These are phyloP conservation scores for Sanguinoderma infundibulare DNA, from an alignment of 1,284 basidiomycete species.

Conservation along the genomic window DNA sequence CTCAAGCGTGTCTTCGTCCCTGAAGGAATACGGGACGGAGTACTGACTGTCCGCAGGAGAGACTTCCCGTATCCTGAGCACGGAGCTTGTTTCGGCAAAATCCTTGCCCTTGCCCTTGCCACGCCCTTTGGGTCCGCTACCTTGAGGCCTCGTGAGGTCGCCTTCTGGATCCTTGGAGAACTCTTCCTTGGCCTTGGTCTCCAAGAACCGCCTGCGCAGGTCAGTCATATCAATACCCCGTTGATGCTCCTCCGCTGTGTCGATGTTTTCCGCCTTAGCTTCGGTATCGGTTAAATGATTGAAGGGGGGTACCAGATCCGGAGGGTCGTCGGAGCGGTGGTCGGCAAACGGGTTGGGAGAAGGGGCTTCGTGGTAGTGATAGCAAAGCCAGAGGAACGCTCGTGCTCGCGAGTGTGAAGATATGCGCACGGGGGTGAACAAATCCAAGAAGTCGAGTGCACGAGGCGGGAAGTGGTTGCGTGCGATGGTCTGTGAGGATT, in stretches of 20 bases:
- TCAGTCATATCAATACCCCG: slow-evolving; percentile 72
- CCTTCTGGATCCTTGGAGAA: slow-evolving; percentile 29
- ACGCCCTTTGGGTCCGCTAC: slow-evolving; percentile 14
- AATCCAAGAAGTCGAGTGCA: slow-evolving; percentile 62
- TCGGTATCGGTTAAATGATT: slow-evolving; percentile 53
- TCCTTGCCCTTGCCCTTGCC: slow-evolving; percentile 23
- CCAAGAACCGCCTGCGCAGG: slow-evolving; percentile 65
- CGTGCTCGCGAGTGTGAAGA: slow-evolving; percentile 66
- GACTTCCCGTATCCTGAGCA: slow-evolving; percentile 19
- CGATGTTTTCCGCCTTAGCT: slow-evolving; percentile 64
- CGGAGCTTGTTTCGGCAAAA: slow-evolving; percentile 14
- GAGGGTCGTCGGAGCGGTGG: slow-evolving; percentile 50
- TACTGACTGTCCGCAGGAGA: slow-evolving; percentile 27
- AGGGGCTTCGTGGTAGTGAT: slow-evolving; percentile 74
- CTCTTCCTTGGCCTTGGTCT: slow-evolving; percentile 48
- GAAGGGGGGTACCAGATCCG: slow-evolving; percentile 61
- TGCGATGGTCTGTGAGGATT: slow-evolving; percentile 50
- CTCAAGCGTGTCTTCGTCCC: slow-evolving; percentile 24
- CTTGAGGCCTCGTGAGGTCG: slow-evolving; percentile 27
- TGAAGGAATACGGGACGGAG: slow-evolving; percentile 13
- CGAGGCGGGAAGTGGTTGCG: slow-evolving; percentile 55
- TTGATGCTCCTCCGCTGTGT: slow-evolving; percentile 66
- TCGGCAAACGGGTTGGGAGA: slow-evolving; percentile 71
- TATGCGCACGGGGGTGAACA: slow-evolving; percentile 65
- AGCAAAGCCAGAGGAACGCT: slow-evolving; percentile 81